phyloP scores from a whole-genome alignment of 106 monocot species.

The Chionographis japonica region DNA sequence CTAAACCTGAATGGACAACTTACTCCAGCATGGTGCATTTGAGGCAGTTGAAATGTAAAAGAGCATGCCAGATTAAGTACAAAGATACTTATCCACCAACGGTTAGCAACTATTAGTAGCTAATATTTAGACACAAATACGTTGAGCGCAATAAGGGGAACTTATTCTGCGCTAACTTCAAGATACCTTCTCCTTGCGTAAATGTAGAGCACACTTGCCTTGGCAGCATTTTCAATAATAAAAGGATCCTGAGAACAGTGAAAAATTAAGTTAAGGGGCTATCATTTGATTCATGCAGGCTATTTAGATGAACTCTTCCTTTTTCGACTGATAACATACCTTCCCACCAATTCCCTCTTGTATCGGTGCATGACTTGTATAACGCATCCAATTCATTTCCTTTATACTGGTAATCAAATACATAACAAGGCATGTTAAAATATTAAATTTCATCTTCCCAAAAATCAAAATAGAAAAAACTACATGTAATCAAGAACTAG shows the following conservation, averaged over 20 bases:
- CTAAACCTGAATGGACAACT: no score
- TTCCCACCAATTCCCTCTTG: constrained; percentile 40
- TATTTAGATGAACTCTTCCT: neutral
- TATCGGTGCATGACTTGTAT: neutral
- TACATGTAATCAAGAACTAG: neutral
- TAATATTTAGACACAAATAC: neutral
- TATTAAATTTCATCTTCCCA: neutral
- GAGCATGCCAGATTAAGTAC: no score
- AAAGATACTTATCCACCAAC: no score
- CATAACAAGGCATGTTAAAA: neutral
- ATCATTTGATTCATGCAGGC: neutral
- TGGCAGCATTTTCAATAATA: constrained; percentile 1
- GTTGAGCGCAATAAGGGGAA: neutral
- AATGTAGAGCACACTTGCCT: neutral
- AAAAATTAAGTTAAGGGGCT: neutral
- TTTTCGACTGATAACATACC: constrained; percentile 11
- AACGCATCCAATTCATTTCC: constrained; percentile 18
- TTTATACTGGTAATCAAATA: constrained; percentile 10
- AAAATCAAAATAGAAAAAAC: neutral
- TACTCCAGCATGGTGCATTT: no score
- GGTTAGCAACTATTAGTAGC: no score
- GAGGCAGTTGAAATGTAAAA: no score
- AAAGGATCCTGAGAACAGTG: neutral
- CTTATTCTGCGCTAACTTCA: neutral
- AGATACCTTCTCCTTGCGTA: neutral